Evolutionary conservation across 352 stramenopile genomes (phyloP).

Genomic region (Globisporangium cylindrosporum): DNA sequence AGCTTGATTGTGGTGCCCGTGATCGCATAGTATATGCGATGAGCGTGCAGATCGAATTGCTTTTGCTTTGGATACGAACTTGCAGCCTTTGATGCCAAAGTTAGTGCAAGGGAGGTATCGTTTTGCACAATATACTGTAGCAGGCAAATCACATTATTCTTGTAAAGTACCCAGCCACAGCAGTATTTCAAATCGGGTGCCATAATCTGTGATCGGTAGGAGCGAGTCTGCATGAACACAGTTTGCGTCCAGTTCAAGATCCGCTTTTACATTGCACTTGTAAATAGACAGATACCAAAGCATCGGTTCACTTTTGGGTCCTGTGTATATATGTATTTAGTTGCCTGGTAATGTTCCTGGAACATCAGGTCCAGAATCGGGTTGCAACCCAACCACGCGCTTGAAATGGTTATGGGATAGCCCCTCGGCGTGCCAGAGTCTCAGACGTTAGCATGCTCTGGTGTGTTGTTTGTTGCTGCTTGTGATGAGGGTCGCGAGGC

Average conservation of each 20-base stretch:
- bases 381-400: background rate
- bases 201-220: background rate
- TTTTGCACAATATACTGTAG: background rate
- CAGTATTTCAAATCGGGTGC: too few species aligned
- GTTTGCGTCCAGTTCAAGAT: background rate
- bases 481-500: background rate
- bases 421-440: background rate
- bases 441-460: background rate
- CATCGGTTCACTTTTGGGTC: background rate
- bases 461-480: background rate
- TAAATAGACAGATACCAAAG: background rate
- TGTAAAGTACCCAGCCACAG: too few species aligned
- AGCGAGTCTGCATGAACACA: background rate
- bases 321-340: background rate
- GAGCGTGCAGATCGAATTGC: background rate
- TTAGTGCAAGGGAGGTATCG: background rate
- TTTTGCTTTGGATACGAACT: background rate
- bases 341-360: background rate
- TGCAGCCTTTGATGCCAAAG: background rate
- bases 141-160: too few species aligned
- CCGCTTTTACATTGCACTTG: background rate
- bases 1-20: too few species aligned
- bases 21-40: background rate
- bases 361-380: background rate
- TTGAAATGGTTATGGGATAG: background rate